Base-by-base conservation (phyloP, 768 basidiomycete species). In the Pleurotus djamor region DNA sequence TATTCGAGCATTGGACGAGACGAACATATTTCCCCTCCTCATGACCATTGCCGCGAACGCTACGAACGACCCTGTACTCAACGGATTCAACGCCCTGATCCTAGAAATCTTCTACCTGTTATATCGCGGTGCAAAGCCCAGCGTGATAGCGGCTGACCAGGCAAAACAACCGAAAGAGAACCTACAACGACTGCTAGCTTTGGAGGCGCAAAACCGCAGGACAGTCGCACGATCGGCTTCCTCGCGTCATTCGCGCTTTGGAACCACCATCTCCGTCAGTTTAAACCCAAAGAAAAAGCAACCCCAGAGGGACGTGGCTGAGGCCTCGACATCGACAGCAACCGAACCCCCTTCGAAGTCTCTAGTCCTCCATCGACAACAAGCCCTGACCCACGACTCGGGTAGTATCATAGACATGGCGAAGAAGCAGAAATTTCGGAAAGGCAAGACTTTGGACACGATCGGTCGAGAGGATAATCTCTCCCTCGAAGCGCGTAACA, bases 161-260 rank as follows among this genome's bases (percentile, higher is more conserved):
- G 72, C 76, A 44, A 87, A 90, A 89, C 88, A 88, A 86, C 78
- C 88, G 51, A 73, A 79, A 17, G 81, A 85, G 59, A 84, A 82
- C 41, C 79, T 99, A 2, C 83, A 87, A 7, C 84, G 85, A 44
- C 83, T 98, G 52, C 83, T 99, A 13, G 88, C 86, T 3, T 74
- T 80, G 36, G 97, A 99, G 74, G 85, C 85, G 61, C 83, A 81
- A 58, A 78, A 77, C 44, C 88, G 86, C 60, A 79, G 80, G 36
- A 79, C 84, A 57, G 69, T 82, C 28, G 78, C 83, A 0, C 80
- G 84, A 50, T 75, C 75, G 38, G 74, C 79, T 14, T 74, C 87
- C 54, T 91, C 94, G 17, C 84, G 97, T 35, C 97, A 99, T 74
- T 94, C 94, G 28, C 87, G 96, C 50, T 99, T 99, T 72, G 97